Evolutionary conservation across 805 yeast species (phyloP), one percentile per base, ranked within the genome.

Genomic region (Lachancea kluyveri): DNA sequence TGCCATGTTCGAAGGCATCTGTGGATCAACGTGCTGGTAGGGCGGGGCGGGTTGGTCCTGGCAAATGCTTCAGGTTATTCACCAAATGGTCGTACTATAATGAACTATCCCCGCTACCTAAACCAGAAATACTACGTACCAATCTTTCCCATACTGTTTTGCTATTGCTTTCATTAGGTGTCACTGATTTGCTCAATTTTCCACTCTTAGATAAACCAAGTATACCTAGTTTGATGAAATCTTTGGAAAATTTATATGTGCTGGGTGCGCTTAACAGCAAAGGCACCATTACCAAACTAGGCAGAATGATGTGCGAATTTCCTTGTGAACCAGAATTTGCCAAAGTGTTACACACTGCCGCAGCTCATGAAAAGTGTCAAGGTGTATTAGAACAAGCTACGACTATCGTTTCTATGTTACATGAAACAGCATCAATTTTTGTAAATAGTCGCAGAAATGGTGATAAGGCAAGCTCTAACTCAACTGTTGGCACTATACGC

Each of bases 21-120:
- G 96, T 96, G 0, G 88, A 86, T 48, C 98, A 92, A 60, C 68
- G 98, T 50, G 88, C 96, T 1, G 98, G 98, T 53, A 76, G 98
- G 65, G 98, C 97, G 5, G 98, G 98, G 24, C 79, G 98, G 65
- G 87, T 94, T 6, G 88, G 95, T 1, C 96, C 97, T 0, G 98
- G 98, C 11, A 84, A 85, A 52, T 92, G 97, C 59, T 92, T 81
- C 50, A 57, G 99, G 22, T 62, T 92, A 14, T 92, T 77, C 52
- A 90, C 98, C 0, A 84, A 85, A 52, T 42, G 58, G 37, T 67
- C 72, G 3, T 92, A 74, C 46, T 66, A 73, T 40, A 70, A 80
- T 43, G 97, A 90, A 45, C 63, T 92, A 52, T 79, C 80, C 8
- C 65, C 72, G 2, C 79, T 78, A 50, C 85, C 96, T 1, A 77